Base-by-base conservation (phyloP, 495 filamentous ascomycete species). In the Astrothelium macrocarpum region DNA sequence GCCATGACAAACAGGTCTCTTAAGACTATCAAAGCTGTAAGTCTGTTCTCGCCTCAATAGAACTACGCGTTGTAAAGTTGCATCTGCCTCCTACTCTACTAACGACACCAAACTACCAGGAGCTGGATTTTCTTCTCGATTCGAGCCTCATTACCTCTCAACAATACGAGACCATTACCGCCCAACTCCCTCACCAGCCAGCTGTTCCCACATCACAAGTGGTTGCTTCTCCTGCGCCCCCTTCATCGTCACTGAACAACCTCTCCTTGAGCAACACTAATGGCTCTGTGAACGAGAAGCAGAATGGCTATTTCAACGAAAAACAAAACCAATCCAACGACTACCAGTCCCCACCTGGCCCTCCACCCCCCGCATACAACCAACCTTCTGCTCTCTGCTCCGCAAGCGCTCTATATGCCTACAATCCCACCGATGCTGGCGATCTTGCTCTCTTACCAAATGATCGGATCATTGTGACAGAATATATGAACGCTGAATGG, bases 401-500 rank as follows among this genome's bases (percentile, higher is more conserved):
- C 65, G 90, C 89, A n/a, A 80, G 84, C 23, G 94, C 93, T 3
- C 79, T 95, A 7, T 97, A 94, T 76, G 82, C 82, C 65, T 98
- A 96, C 78, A 80, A 79, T 29, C 87, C 86, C 16, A 81, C 84
- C 32, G 90, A 96, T 66, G 77, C 85, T 5, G 89, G 90, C 42
- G 94, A 97, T 73, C 79, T 92, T 61, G 81, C 81, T 1, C 81
- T 98, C 67, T 79, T 85, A 63, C 84, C 84, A 31, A 84, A 90
- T 69, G 91, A 96, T 75, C 80, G 81, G 26, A 79, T 98, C 67
- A 81, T 84, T 59, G 87, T 98, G 29, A 79, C 83, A 58, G 89
- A 96, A 72, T 90, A 96, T 76, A 90, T 95, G 85, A 97, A 97
- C 68, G 85, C 84, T 23, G 94, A 98, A 70, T 98, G 94, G 95